Evolutionary conservation across 139 green algal species (phyloP), one percentile per base, ranked within the genome.

Genomic region (Trebouxia sp.): DNA sequence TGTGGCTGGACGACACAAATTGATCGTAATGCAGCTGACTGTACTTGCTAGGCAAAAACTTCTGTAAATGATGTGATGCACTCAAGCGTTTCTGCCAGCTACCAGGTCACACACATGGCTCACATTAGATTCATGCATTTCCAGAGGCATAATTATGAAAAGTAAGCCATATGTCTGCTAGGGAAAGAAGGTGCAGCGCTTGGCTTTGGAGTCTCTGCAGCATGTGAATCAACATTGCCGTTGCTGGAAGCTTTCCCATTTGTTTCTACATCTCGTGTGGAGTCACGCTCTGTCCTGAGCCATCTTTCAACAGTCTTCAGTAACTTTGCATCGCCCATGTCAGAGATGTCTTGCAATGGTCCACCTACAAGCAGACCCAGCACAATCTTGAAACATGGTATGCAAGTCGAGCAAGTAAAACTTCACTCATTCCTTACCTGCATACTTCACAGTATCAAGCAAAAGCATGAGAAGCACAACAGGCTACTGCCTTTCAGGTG

Each of bases 121-220:
- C n/a, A n/a, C n/a, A n/a, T 53, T 53, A 53, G 47, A 1, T 53
- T 53, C 47, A 53, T 17, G 20, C 47, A 53, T 4, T 53, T 14
- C 15, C 12, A 43, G 37, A 38, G 14, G 5, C 11, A 62, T 11
- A 41, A 58, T 70, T 35, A 96, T 45, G 88, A 66, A 79, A 92
- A 97, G 83, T 93, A 97, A 0, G 90, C 90, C 81, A 97, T 89
- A 70, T 97, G 92, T 83, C 92, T 94, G 82, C 65, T 91, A 11
- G 89, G 86, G 85, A 94, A 92, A 7, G 75, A 80, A 0, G 91
- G 88, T 75, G 70, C 75, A 41, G 90, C 75, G 28, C 66, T 10
- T 42, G 50, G 24, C 82, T 76, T 83, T 20, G 56, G 45, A 4
- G 80, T 51, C 14, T 53, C 26, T 17, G 53, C 38, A n/a, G 37